Conservation (phyloP, 169 alveolate species). For the Eimeria maxima region DNA sequence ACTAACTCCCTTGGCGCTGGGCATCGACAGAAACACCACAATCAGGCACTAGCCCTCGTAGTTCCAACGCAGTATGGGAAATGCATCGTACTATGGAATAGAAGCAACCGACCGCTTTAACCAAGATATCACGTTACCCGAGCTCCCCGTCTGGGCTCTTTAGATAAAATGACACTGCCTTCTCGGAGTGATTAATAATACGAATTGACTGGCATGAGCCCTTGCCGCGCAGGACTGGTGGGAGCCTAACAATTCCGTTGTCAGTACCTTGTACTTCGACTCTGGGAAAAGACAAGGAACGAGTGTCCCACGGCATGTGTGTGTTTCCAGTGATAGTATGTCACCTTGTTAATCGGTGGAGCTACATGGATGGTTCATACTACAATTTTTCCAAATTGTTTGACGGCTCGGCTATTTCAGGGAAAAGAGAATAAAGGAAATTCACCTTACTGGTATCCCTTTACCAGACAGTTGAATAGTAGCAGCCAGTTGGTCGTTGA, state of each 20-base stretch:
- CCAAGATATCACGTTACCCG: conserved; percentile 12
- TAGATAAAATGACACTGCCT: conserved; percentile 24
- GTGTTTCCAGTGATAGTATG: not conserved
- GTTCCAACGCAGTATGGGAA: not conserved
- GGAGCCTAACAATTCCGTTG: conserved; percentile 26
- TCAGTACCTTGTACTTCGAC: conserved; percentile 57
- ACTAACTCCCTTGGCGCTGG: conserved; percentile 72
- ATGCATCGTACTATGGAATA: not conserved
- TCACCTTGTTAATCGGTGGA: not conserved
- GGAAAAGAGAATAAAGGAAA: not conserved
- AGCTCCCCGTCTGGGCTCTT: conserved; percentile 66
- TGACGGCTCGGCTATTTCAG: not conserved
- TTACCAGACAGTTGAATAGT: conserved; percentile 45
- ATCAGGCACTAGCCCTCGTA: not conserved
- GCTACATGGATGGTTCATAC: not conserved
- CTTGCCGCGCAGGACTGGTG: conserved; percentile 74
- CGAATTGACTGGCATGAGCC: conserved; percentile 39
- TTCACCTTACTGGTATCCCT: conserved; percentile 50
- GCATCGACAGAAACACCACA: not conserved
- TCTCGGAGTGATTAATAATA: conserved; percentile 55
- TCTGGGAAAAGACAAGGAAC: not conserved
- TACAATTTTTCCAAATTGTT: not conserved
- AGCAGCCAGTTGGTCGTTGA: conserved; percentile 86
- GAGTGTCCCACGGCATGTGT: too few species aligned
- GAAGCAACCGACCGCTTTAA: not conserved